Percentiles rank a stretch among this genome's conserved stretches.
Conservation (phyloP, 768 basidiomycete genomes). For the Suillus variegatus region DNA sequence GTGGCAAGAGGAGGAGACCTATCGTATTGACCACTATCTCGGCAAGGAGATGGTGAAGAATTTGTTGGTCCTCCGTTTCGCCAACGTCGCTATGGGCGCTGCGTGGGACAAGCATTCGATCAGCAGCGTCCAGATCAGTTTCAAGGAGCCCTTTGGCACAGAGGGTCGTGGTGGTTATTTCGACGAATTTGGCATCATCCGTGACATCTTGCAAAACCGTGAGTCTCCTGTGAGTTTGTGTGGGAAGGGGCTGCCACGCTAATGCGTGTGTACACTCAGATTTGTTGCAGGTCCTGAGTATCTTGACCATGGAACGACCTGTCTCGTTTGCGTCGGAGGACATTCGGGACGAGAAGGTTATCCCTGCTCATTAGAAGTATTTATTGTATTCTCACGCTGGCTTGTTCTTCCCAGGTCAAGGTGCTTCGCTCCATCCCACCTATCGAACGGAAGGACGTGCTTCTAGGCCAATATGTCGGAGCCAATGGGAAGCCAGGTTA, state of each 20-base stretch:
- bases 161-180: constrained; percentile 99
- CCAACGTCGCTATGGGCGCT: constrained; percentile 86
- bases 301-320: constrained; percentile 97
- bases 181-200: constrained; percentile 99
- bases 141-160: constrained; percentile 99
- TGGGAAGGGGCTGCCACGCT: constrained; percentile 15
- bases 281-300: constrained; percentile 90
- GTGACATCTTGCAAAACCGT: constrained; percentile 98
- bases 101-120: constrained; percentile 96
- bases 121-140: constrained; percentile 97
- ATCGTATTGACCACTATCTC: constrained; percentile 98
- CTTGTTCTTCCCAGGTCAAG: constrained; percentile 71
- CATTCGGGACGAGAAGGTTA: constrained; percentile 97
- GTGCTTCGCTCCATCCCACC: constrained; percentile 90
- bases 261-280: constrained; percentile 50
- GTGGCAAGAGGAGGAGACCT: constrained; percentile 97
- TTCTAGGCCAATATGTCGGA: constrained; percentile 92
- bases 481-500: constrained; percentile 98
- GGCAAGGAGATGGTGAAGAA: constrained; percentile 99
- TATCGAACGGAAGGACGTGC: constrained; percentile 71
- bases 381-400: constrained; percentile 19
- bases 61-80: constrained; percentile 92
- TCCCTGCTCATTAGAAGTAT: constrained; percentile 11
- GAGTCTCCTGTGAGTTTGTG: constrained; percentile 38
- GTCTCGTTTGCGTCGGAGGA: constrained; percentile 98